A percentile compares a stretch with the other conserved stretches of the same genome.
These are phyloP conservation scores for Pulicaria dysenterica DNA, from an alignment of 129 eudicot genomes.

Conservation along the genomic window DNA sequence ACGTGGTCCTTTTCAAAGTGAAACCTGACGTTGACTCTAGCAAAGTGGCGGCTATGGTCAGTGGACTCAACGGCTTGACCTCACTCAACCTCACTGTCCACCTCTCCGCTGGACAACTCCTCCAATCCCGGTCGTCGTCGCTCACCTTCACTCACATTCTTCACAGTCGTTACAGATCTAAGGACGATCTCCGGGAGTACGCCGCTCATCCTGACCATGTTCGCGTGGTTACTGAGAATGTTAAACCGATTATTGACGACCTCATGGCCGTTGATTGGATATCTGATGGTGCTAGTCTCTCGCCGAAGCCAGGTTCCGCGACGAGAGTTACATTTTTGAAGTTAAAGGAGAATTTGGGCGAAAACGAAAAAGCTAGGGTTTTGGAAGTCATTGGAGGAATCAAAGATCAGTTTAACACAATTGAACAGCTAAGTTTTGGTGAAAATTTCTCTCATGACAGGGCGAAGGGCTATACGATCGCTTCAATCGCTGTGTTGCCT, in stretches of 20 bases:
- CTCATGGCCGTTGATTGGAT: constrained; percentile 84
- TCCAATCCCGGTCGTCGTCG: constrained; percentile 42
- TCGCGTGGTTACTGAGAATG: constrained; percentile 41
- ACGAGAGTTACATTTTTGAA: constrained; percentile 59
- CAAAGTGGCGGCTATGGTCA: constrained; percentile 51
- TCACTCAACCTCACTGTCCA: constrained; percentile 57
- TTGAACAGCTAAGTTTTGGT: constrained; percentile 59
- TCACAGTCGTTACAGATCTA: constrained; percentile 67
- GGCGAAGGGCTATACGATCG: constrained; percentile 73
- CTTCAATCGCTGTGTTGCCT: constrained; percentile 54
- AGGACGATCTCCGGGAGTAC: constrained; percentile 47
- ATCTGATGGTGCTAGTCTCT: constrained; percentile 38
- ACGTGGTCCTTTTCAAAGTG: constrained; percentile 76
- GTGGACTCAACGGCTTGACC: constrained; percentile 48
- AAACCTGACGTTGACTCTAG: constrained; percentile 52
- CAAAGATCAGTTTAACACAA: constrained; percentile 40
- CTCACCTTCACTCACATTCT: constrained; percentile 84
- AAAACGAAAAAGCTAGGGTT: constrained; percentile 46
- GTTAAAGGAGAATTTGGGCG: constrained; percentile 55
- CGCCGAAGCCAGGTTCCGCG: constrained; percentile 56
- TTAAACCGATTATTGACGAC: constrained; percentile 63
- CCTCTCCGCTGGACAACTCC: constrained; percentile 57
- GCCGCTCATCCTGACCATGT: constrained; percentile 64
- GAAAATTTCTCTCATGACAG: constrained; percentile 78
- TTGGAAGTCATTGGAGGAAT: constrained; percentile 54